These are phyloP conservation scores for Penstemon davidsonii DNA, from an alignment of 257 asterid species.

Conservation along the genomic window DNA sequence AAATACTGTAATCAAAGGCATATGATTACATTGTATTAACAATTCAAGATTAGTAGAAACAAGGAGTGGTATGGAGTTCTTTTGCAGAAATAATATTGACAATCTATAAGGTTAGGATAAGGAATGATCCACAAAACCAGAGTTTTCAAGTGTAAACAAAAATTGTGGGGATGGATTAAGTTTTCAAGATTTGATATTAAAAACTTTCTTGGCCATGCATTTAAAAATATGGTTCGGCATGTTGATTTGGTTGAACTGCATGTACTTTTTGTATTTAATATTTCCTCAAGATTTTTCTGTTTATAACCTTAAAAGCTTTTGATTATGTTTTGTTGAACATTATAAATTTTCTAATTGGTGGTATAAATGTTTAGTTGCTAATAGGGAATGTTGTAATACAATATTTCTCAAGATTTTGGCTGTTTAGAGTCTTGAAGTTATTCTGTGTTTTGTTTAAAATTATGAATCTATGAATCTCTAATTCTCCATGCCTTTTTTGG, in stretches of 20 bases:
- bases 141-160: slow-evolving; percentile 2
- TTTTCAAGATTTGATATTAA: background rate
- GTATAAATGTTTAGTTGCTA: too few species aligned
- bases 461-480: background rate
- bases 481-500: background rate
- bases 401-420: background rate
- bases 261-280: background rate
- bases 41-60: background rate
- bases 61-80: slow-evolving; percentile 1
- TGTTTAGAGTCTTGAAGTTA: slow-evolving; percentile 13
- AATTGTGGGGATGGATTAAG: background rate
- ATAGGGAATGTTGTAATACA: too few species aligned
- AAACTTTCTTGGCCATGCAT: background rate
- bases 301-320: too few species aligned
- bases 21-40: background rate
- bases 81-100: background rate
- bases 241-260: background rate
- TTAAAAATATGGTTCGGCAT: background rate
- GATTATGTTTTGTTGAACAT: too few species aligned
- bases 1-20: too few species aligned
- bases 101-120: background rate
- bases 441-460: slow-evolving; percentile 1
- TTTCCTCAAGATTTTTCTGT: background rate
- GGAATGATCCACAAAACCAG: background rate
- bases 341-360: too few species aligned